phyloP scores from a whole-genome alignment of 495 filamentous ascomycete genomes.

The Mytilinidion resinicola region DNA sequence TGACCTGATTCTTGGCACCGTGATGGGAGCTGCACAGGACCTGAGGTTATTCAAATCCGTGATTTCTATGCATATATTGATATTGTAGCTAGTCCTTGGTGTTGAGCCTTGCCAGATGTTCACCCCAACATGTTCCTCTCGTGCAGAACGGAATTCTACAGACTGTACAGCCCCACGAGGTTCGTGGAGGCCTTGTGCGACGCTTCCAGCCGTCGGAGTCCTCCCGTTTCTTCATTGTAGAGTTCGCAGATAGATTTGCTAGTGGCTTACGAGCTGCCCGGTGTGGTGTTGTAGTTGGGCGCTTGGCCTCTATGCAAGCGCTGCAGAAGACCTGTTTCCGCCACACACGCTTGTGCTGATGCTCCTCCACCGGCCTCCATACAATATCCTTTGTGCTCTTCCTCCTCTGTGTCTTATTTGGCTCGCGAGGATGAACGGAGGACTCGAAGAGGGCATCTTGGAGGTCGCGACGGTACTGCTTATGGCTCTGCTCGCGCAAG shows the following conservation, averaged over 20 bases:
- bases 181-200: background rate
- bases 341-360: background rate
- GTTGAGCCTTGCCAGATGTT: too few species aligned
- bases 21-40: background rate
- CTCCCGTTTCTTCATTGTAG: background rate
- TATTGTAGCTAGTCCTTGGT: too few species aligned
- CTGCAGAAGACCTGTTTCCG: background rate
- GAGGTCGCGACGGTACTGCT: background rate
- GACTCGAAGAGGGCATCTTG: background rate
- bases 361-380: background rate
- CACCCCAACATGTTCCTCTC: too few species aligned
- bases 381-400: background rate
- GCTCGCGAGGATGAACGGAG: background rate
- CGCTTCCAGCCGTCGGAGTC: background rate
- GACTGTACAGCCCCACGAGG: background rate
- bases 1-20: background rate
- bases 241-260: background rate
- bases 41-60: background rate
- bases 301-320: background rate
- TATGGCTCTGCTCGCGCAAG: background rate
- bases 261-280: background rate
- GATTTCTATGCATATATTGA: too few species aligned
- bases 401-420: background rate
- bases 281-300: background rate
- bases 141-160: background rate